phyloP scores from a whole-genome alignment of 75 land plant genomes.

The Selaginella moellendorffii region DNA sequence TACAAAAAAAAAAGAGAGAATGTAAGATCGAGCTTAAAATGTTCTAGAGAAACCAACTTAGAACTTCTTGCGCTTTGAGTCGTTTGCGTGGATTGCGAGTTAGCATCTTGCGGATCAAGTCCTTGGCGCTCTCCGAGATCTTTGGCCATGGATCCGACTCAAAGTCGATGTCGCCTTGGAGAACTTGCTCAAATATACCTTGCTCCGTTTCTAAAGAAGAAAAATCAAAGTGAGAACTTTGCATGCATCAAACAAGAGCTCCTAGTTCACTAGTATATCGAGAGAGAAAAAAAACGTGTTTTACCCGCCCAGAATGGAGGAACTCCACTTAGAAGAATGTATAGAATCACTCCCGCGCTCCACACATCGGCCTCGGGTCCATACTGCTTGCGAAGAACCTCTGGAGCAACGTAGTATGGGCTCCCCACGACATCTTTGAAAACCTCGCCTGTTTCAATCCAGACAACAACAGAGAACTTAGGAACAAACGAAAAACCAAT shows the following conservation, averaged over 20 bases:
- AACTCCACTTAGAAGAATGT: background rate
- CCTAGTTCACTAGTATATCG: background rate
- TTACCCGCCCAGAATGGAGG: background rate
- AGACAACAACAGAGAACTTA: background rate
- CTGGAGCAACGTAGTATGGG: constrained; percentile 24
- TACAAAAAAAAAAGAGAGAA: too few species aligned
- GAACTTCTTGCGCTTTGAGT: constrained; percentile 16
- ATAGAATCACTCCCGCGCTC: background rate
- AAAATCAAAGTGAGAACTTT: background rate
- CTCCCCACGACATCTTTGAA: constrained; percentile 19
- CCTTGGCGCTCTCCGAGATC: constrained; percentile 27
- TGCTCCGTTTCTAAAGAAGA: constrained; percentile 19
- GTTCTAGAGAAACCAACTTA: constrained; percentile 6
- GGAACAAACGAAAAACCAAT: background rate
- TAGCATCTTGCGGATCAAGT: constrained; percentile 22
- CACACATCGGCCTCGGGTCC: background rate
- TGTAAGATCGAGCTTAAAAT: too few species aligned
- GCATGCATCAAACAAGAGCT: background rate
- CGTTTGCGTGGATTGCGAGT: constrained; percentile 13
- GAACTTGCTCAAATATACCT: constrained; percentile 26
- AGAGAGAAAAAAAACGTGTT: background rate
- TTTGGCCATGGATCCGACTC: constrained; percentile 22
- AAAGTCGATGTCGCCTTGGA: constrained; percentile 19
- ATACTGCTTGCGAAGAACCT: background rate
- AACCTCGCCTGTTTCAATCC: background rate